Evolutionary conservation across 495 filamentous ascomycete genomes (phyloP).

Genomic region (Aspergillus bertholletiae): DNA sequence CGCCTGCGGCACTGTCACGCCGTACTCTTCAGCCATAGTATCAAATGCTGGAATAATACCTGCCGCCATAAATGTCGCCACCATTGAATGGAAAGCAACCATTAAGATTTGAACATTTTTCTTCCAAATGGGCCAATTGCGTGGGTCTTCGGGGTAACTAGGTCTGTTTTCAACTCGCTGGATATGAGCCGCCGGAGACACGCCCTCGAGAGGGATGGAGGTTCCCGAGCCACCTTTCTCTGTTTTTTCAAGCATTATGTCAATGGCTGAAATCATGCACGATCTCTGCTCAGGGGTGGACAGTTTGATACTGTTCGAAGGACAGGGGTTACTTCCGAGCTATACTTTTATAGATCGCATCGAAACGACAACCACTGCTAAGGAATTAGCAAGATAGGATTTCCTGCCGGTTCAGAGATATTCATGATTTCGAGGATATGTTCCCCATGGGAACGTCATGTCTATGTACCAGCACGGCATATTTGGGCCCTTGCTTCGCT

Average conservation of each 20-base stretch:
- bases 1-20: slow-evolving; percentile 20
- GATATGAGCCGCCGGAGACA: neutral
- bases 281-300: too few relatives aligned
- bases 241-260: neutral
- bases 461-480: neutral
- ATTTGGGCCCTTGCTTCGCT: neutral
- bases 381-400: neutral
- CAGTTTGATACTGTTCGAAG: too few relatives aligned
- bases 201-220: slow-evolving; percentile 16
- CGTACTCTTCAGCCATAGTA: slow-evolving; percentile 21
- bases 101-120: slow-evolving; percentile 32
- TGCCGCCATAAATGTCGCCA: slow-evolving; percentile 31
- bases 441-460: neutral
- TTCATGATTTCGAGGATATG: neutral
- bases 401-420: neutral
- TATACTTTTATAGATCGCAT: neutral
- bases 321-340: neutral
- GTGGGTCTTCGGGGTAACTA: slow-evolving; percentile 17
- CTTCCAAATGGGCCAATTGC: slow-evolving; percentile 29
- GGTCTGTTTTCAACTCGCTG: neutral
- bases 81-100: slow-evolving; percentile 35
- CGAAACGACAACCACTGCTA: too few relatives aligned
- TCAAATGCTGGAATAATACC: slow-evolving; percentile 32
- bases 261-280: neutral
- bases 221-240: slow-evolving; percentile 8